These are phyloP conservation scores for Karstenula rhodostoma DNA, from an alignment of 2,329 filamentous ascomycete genomes.

Conservation along the genomic window DNA sequence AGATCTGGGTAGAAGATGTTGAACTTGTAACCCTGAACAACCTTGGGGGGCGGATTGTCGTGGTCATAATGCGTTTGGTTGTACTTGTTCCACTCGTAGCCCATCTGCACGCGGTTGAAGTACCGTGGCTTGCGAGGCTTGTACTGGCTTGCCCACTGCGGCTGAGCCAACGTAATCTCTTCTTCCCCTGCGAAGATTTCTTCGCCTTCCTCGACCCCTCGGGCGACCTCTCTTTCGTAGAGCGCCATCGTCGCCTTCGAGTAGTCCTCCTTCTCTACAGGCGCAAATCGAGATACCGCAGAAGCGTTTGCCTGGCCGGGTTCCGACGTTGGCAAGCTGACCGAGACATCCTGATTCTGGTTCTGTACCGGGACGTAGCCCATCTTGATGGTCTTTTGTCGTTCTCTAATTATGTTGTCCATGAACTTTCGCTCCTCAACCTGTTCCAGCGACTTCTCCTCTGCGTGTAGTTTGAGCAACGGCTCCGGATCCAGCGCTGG, in stretches of 20 bases:
- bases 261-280: conserved; percentile 76
- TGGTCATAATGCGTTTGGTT: conserved; percentile 99
- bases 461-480: conserved; percentile 67
- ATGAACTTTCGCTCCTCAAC: conserved; percentile 68
- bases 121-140: conserved; percentile 91
- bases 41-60: conserved; percentile 96
- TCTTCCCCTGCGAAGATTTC: conserved; percentile 95
- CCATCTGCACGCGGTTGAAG: conserved; percentile 98
- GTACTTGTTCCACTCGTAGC: conserved; percentile 99
- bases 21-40: conserved; percentile 99
- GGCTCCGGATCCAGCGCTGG: conserved; percentile 69
- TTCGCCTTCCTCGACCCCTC: conserved; percentile 90
- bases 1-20: conserved; percentile 99
- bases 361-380: conserved; percentile 72
- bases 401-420: conserved; percentile 64
- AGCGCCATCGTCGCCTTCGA: conserved; percentile 87
- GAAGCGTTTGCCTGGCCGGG: conserved; percentile 56
- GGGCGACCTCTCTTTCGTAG: conserved; percentile 91
- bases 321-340: conserved; percentile 39
- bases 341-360: conserved; percentile 38
- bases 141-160: conserved; percentile 85
- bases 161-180: conserved; percentile 70
- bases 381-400: conserved; percentile 68
- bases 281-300: conserved; percentile 73
- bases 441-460: conserved; percentile 68